Evolutionary conservation across 371 early-diverging fungal genomes (phyloP), one percentile per base, ranked within the genome.

Genomic region (Mucor lusitanicus): DNA sequence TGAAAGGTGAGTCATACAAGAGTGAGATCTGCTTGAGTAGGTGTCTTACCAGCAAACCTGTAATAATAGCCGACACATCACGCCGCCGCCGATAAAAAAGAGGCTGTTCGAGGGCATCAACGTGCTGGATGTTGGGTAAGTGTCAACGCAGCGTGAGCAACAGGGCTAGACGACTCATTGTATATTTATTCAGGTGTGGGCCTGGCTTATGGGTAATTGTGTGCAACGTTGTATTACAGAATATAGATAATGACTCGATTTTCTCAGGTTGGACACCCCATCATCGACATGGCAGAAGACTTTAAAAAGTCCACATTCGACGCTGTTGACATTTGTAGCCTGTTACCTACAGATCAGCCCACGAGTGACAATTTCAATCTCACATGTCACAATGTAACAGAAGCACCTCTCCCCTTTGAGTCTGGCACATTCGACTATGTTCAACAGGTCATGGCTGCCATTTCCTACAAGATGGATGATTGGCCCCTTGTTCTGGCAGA

Each of bases 221-320:
- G 17, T 40, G 27, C 25, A 53, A 27, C 23, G 32, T 9, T 21
- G 63, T 25, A 40, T 32, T 37, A 50, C 15, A 56, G 21, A 21
- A 35, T 35, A 42, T 46, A 37, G 17, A 35, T 35, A 35, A 35
- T 35, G 37, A 35, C 9, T 35, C 37, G 11, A 12, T 25, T 57
- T 13, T 33, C 30, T n/a, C 50, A 72, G 68, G 23, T 55, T n/a
- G 72, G 72, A 7, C 61, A 72, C 54, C 65, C 68, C 23, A 42
- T 72, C 25, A 54, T 72, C 3, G 72, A 72, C 21, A 64, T 72
- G 68, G 65, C 68, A 30, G 50, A 67, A 61, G 72, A 68, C 57
- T 72, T 64, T 25, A 25, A 15, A 30, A 55, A 64, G 8, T 72
- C 72, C 13, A 55, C 17, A n/a, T 67, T 72, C 61, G 54, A 63